Percentiles rank a stretch among this genome's conserved stretches.
Evolutionary conservation across 1,139 yeast genomes (phyloP).

Genomic region (Keqinozyma sinolaborantium): DNA sequence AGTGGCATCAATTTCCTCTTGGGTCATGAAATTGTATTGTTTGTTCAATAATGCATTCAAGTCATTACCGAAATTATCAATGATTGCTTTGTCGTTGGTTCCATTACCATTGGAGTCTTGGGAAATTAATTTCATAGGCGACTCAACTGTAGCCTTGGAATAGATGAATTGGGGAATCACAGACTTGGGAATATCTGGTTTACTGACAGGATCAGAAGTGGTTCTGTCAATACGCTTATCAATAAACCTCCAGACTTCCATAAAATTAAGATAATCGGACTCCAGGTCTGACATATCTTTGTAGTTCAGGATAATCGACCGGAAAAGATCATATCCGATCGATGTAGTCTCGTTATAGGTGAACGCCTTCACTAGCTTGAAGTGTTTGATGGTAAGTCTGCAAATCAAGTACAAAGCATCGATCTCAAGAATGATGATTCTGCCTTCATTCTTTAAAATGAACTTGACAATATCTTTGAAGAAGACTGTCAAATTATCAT

Average conservation of each 20-base stretch:
- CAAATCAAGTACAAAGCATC: slow-evolving; percentile 39
- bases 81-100: slow-evolving; percentile 18
- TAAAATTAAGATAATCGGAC: slow-evolving; percentile 29
- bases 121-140: slow-evolving; percentile 31
- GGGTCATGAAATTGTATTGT: slow-evolving; percentile 9
- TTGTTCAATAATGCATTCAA: slow-evolving; percentile 18
- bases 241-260: slow-evolving; percentile 35
- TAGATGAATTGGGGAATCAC: slow-evolving; percentile 13
- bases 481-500: slow-evolving; percentile 39
- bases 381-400: slow-evolving; percentile 31
- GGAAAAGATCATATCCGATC: slow-evolving; percentile 34
- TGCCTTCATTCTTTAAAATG: slow-evolving; percentile 39
- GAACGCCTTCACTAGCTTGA: slow-evolving; percentile 33
- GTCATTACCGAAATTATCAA: slow-evolving; percentile 25
- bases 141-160: slow-evolving; percentile 28
- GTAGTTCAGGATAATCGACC: slow-evolving; percentile 29
- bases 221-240: slow-evolving; percentile 25
- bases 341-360: slow-evolving; percentile 26
- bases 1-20: slow-evolving; percentile 17
- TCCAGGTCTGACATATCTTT: slow-evolving; percentile 34
- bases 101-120: slow-evolving; percentile 14
- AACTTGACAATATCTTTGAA: slow-evolving; percentile 36
- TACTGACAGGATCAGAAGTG: slow-evolving; percentile 3
- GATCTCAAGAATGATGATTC: slow-evolving; percentile 37
- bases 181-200: slow-evolving; percentile 4